A percentile compares a stretch with the other conserved stretches of the same genome.
Conservation (phyloP, 139 green algal species). For the Auxenochlorella pyrenoidosa region DNA sequence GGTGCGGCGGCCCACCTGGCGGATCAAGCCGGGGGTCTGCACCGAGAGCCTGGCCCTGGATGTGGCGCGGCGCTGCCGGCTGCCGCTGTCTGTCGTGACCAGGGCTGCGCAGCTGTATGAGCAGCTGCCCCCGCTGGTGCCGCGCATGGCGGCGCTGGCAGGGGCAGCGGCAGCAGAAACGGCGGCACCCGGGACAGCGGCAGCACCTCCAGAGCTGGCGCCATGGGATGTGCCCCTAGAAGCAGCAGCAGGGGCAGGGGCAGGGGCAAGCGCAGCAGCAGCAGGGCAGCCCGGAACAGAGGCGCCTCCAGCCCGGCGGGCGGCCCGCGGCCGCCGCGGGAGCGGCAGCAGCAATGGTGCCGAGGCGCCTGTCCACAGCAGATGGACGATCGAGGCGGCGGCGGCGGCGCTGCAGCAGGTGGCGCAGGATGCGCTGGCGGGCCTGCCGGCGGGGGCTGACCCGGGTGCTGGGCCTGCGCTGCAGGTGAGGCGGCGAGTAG, state of each 20-base stretch:
- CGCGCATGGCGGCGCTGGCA: background rate
- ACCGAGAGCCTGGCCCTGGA: slow-evolving; percentile 70
- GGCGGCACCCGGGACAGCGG: background rate
- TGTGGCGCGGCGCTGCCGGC: slow-evolving; percentile 51
- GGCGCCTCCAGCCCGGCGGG: background rate
- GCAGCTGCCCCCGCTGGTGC: slow-evolving; percentile 16
- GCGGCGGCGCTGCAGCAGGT: slow-evolving; percentile 8
- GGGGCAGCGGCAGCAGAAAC: background rate
- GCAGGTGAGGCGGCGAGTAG: background rate
- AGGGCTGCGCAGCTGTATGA: slow-evolving; percentile 49
- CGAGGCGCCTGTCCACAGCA: background rate
- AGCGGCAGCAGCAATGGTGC: background rate
- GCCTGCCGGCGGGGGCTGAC: too few relatives aligned
- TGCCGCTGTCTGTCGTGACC: slow-evolving; percentile 44
- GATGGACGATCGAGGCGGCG: slow-evolving; percentile 1
- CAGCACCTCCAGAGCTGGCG: background rate
- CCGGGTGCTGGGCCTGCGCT: too few relatives aligned
- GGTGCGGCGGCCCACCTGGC: slow-evolving; percentile 57
- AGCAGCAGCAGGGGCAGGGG: too few relatives aligned
- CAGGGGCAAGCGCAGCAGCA: background rate
- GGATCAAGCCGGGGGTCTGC: slow-evolving; percentile 58
- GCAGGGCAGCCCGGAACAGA: background rate
- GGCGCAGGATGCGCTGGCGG: background rate
- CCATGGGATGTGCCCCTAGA: background rate
- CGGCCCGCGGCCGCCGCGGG: background rate